Evolutionary conservation across 2,329 filamentous ascomycete species (phyloP).

Genomic region (Neurospora crassa): DNA sequence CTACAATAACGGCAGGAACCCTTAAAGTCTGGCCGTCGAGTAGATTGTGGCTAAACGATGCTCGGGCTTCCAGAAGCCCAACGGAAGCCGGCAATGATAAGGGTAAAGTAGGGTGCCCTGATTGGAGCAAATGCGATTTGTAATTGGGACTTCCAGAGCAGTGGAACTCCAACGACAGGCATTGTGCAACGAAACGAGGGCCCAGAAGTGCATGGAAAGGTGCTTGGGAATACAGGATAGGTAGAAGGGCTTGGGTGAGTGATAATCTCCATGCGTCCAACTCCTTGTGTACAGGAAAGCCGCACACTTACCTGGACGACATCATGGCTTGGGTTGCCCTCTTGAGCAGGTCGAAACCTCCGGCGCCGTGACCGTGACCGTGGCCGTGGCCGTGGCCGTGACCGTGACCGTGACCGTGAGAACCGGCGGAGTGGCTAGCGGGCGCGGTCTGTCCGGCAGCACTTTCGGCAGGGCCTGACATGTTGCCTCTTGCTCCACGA

Average conservation of each 20-base stretch:
- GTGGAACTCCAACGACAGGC: background rate
- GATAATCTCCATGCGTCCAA: background rate
- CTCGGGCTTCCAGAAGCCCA: conserved; percentile 15
- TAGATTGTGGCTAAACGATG: conserved; percentile 14
- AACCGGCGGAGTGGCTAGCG: conserved; percentile 19
- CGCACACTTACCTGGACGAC: conserved; percentile 42
- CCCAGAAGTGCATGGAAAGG: background rate
- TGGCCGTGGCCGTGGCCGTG: conserved; percentile 8
- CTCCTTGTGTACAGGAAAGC: conserved; percentile 13
- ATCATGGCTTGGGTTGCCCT: conserved; percentile 54
- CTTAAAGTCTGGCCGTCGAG: background rate
- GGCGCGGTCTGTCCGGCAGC: conserved; percentile 1
- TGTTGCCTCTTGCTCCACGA: conserved; percentile 20
- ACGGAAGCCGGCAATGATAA: conserved; percentile 9
- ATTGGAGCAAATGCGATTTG: conserved; percentile 5
- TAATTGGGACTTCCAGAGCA: background rate
- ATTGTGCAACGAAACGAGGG: conserved; percentile 4
- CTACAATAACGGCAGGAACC: background rate
- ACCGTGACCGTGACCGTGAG: conserved; percentile 21
- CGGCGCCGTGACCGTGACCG: conserved; percentile 23
- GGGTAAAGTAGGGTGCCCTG: conserved; percentile 10
- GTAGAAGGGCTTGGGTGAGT: background rate
- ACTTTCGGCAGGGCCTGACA: conserved; percentile 36
- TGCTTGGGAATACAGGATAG: background rate
- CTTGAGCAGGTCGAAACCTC: conserved; percentile 44